Evolutionary conservation across 2,329 filamentous ascomycete genomes (phyloP).

Genomic region (Emericellopsis cladophorae): DNA sequence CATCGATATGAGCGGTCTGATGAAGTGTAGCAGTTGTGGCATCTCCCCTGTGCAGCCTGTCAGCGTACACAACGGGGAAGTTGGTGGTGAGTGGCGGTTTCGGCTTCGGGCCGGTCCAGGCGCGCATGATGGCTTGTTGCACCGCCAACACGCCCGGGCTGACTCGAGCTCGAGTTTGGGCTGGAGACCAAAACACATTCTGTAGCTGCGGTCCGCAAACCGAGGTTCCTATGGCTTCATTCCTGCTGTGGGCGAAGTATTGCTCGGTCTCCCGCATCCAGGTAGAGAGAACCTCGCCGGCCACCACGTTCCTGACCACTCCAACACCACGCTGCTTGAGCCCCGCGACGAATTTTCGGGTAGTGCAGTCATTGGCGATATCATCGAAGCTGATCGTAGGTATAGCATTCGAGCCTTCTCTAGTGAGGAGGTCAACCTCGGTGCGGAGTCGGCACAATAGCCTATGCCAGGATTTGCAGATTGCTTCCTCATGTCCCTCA

Average conservation of each 20-base stretch:
- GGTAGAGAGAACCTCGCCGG: conserved; percentile 44
- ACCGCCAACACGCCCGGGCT: conserved; percentile 51
- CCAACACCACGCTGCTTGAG: conserved; percentile 26
- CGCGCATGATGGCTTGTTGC: conserved; percentile 47
- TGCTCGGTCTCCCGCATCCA: conserved; percentile 54
- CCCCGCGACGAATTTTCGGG: conserved; percentile 22
- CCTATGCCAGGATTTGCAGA: conserved; percentile 27
- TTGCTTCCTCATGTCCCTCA: conserved; percentile 19
- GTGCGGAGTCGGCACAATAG: conserved; percentile 28
- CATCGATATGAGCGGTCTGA: conserved; percentile 46
- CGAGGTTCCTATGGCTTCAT: conserved; percentile 23
- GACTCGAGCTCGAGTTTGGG: conserved; percentile 53
- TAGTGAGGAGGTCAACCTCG: conserved; percentile 34
- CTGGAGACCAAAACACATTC: conserved; percentile 62
- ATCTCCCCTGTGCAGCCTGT: conserved; percentile 62
- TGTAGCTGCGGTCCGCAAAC: conserved; percentile 54
- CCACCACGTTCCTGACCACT: conserved; percentile 54
- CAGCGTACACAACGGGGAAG: conserved; percentile 40
- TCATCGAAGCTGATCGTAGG: conserved; percentile 36
- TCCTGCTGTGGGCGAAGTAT: conserved; percentile 37
- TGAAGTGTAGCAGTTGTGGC: conserved; percentile 43
- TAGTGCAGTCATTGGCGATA: conserved; percentile 23
- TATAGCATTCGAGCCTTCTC: conserved; percentile 31
- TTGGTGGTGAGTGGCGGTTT: neutral
- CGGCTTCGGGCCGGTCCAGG: conserved; percentile 4